Percentiles rank a stretch among this genome's conserved stretches.
These are phyloP conservation scores for Chaetoscypha palmicola DNA, from an alignment of 2,329 filamentous ascomycete species.

Conservation along the genomic window DNA sequence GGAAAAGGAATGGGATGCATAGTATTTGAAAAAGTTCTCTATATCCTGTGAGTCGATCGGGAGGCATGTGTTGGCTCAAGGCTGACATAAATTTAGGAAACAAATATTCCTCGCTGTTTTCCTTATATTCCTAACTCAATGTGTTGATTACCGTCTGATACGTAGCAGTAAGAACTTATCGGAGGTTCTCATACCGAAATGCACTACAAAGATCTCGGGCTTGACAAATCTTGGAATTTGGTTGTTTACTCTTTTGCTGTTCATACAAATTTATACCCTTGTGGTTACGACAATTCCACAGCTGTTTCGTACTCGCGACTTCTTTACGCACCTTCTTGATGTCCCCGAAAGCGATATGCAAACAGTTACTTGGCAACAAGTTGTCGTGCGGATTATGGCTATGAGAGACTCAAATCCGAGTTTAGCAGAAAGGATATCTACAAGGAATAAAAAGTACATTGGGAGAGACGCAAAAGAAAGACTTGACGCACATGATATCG, in stretches of 20 bases:
- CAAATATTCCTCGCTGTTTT: constrained; percentile 62
- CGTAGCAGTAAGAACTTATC: constrained; percentile 41
- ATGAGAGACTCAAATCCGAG: constrained; percentile 62
- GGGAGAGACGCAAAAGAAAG: constrained; percentile 87
- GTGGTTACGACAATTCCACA: constrained; percentile 48
- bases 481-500: constrained; percentile 93
- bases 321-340: constrained; percentile 61
- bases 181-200: constrained; percentile 54
- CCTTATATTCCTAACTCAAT: constrained; percentile 60
- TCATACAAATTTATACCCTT: constrained; percentile 51
- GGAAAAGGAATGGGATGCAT: constrained; percentile 66
- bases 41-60: constrained; percentile 43
- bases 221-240: constrained; percentile 40
- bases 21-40: constrained; percentile 48
- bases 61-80: background rate
- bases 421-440: constrained; percentile 55
- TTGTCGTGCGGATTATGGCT: constrained; percentile 62
- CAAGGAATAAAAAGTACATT: constrained; percentile 49
- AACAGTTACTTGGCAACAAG: constrained; percentile 66
- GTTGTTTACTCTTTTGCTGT: constrained; percentile 59
- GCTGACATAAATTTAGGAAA: constrained; percentile 38
- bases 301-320: constrained; percentile 59
- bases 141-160: constrained; percentile 58
- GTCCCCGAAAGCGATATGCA: constrained; percentile 65
- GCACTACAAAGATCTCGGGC: constrained; percentile 37